Percentiles rank a stretch among this genome's conserved stretches.
These are phyloP conservation scores for Dendrothele bispora DNA, from an alignment of 768 basidiomycete genomes.

Conservation along the genomic window DNA sequence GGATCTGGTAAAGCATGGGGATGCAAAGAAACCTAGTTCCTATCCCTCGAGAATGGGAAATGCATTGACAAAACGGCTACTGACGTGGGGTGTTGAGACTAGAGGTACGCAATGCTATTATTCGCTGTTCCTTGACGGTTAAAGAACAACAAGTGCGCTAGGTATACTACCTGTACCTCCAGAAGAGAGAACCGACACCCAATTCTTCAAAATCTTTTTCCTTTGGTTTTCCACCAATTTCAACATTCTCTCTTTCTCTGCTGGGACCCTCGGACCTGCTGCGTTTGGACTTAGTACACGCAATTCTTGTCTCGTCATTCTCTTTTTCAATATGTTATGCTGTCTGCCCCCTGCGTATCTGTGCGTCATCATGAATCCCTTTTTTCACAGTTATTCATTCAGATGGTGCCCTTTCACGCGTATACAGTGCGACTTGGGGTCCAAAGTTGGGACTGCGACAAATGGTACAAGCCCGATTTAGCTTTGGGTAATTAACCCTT, in stretches of 20 bases:
- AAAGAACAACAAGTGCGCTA: not conserved
- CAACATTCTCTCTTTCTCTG: conserved; percentile 48
- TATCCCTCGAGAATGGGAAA: too few relatives aligned
- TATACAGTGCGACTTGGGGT: conserved; percentile 82
- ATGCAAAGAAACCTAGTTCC: too few relatives aligned
- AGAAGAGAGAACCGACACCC: conserved; percentile 40
- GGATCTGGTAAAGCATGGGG: too few relatives aligned
- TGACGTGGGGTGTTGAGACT: conserved; percentile 7
- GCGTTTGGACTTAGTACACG: conserved; percentile 41
- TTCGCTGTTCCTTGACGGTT: not conserved
- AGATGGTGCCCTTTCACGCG: too few relatives aligned
- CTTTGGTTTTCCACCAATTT: conserved; percentile 53
- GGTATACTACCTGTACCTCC: conserved; percentile 40
- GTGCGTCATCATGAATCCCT: too few relatives aligned
- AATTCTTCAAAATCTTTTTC: conserved; percentile 50
- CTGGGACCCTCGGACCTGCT: conserved; percentile 45
- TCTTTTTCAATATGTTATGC: conserved; percentile 45
- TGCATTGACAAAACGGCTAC: not conserved
- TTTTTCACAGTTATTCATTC: not conserved
- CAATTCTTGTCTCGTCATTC: conserved; percentile 43
- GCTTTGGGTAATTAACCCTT: conserved; percentile 37
- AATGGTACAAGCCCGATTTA: conserved; percentile 67
- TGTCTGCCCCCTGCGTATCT: conserved; percentile 45
- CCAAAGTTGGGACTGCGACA: conserved; percentile 84
- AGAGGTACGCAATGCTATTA: not conserved